Evolutionary conservation across 177 flowering plant genomes (phyloP).

Genomic region (Vitis hybrid): DNA sequence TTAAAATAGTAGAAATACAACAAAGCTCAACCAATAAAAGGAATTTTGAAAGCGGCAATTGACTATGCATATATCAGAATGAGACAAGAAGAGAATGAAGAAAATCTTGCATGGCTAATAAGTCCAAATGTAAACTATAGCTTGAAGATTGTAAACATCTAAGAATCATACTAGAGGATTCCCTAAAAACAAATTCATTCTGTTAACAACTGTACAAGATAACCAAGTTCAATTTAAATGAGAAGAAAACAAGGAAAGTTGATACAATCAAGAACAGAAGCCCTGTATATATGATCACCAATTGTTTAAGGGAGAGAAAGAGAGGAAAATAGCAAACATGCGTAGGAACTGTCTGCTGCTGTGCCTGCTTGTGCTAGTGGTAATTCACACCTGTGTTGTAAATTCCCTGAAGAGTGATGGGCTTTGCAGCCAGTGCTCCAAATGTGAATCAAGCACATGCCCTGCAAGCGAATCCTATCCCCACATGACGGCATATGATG

Average conservation of each 20-base stretch:
- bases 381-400: conserved; percentile 6
- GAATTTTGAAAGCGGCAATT: no score
- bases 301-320: neutral
- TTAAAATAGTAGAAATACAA: no score
- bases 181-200: neutral
- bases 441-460: conserved; percentile 38
- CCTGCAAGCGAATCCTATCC: conserved; percentile 58
- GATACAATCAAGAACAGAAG: conserved; percentile 14
- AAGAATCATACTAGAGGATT: neutral
- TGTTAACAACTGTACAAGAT: neutral
- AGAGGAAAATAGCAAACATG: conserved; percentile 5
- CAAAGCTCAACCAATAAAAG: no score
- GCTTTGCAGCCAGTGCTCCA: conserved; percentile 54
- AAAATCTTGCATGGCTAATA: neutral
- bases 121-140: neutral
- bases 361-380: conserved; percentile 12
- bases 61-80: no score
- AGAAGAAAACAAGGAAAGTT: conserved; percentile 2
- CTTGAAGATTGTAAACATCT: conserved; percentile 7
- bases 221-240: conserved; percentile 2
- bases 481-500: conserved; percentile 63
- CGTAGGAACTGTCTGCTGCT: conserved; percentile 8
- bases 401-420: conserved; percentile 26
- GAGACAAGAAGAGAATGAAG: neutral
- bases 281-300: neutral